Evolutionary conservation across 805 yeast species (phyloP).

Genomic region (Brettanomyces bruxellensis): DNA sequence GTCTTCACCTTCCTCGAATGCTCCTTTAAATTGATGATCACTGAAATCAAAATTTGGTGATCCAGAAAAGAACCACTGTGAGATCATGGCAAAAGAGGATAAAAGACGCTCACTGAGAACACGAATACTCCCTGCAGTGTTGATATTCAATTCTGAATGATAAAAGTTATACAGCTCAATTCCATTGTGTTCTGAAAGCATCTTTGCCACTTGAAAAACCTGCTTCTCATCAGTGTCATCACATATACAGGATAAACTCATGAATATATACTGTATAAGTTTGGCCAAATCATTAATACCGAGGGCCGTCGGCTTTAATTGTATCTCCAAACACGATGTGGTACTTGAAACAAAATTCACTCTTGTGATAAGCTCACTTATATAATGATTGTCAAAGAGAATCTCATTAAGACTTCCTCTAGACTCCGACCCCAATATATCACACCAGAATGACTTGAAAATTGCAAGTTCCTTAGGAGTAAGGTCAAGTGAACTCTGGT

Average conservation of each 20-base stretch:
- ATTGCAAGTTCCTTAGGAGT: conserved; percentile 17
- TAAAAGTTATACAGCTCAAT: conserved; percentile 38
- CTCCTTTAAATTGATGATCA: conserved; percentile 15
- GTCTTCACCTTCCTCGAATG: neutral
- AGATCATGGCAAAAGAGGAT: conserved; percentile 21
- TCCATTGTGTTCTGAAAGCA: conserved; percentile 38
- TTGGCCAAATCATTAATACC: conserved; percentile 32
- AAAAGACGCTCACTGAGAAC: conserved; percentile 32
- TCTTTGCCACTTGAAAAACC: conserved; percentile 23
- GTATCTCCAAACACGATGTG: conserved; percentile 31
- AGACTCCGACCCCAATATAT: conserved; percentile 57
- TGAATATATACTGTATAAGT: conserved; percentile 29
- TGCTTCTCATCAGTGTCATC: conserved; percentile 10
- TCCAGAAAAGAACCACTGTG: conserved; percentile 36
- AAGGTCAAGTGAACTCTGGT: conserved; percentile 2
- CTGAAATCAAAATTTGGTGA: conserved; percentile 23
- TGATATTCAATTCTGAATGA: conserved; percentile 27
- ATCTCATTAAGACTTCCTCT: conserved; percentile 36
- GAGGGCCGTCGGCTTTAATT: conserved; percentile 35
- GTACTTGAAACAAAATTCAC: conserved; percentile 16
- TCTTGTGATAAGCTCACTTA: conserved; percentile 31
- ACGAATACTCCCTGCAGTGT: conserved; percentile 42
- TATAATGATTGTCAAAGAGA: conserved; percentile 27
- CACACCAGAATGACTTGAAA: conserved; percentile 40
- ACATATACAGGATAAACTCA: conserved; percentile 16